phyloP scores from a whole-genome alignment of 495 filamentous ascomycete genomes.

The Clavariopsis aquatica region DNA sequence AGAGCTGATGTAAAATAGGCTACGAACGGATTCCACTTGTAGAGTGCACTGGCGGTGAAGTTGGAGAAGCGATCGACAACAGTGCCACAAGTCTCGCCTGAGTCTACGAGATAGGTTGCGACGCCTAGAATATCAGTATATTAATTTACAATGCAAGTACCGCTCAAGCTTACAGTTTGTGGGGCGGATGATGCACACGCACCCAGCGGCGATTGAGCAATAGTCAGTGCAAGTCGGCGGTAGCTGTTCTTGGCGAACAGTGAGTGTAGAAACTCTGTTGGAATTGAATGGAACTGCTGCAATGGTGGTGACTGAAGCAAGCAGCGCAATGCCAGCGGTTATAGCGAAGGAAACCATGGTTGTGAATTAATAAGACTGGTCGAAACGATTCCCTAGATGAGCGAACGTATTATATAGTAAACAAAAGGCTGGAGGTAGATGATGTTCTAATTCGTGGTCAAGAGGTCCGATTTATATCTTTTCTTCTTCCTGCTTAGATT shows the following conservation, averaged over 20 bases:
- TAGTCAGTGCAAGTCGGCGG: slow-evolving; percentile 18
- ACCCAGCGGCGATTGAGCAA: slow-evolving; percentile 22
- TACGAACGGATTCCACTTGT: slow-evolving; percentile 29
- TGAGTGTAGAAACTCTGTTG: neutral
- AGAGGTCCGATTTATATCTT: slow-evolving; percentile 1
- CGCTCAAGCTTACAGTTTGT: slow-evolving; percentile 17
- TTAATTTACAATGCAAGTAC: neutral
- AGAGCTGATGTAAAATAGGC: neutral
- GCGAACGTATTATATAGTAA: neutral
- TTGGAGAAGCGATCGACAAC: slow-evolving; percentile 25
- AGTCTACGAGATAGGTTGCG: slow-evolving; percentile 24
- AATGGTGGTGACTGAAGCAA: slow-evolving; percentile 2
- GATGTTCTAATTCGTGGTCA: neutral
- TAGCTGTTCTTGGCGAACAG: slow-evolving; percentile 10
- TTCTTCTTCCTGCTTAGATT: neutral
- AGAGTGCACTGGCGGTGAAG: slow-evolving; percentile 25
- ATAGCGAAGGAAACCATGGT: slow-evolving; percentile 18
- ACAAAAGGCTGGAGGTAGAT: slow-evolving; percentile 17
- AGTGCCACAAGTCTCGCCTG: slow-evolving; percentile 30
- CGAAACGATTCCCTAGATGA: neutral
- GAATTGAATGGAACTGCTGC: neutral
- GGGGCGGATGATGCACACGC: slow-evolving; percentile 26
- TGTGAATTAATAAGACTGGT: slow-evolving; percentile 1
- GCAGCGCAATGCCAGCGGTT: neutral
- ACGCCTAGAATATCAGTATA: slow-evolving; percentile 14